phyloP scores from a whole-genome alignment of 495 filamentous ascomycete species.

The Penicillium pulvis region DNA sequence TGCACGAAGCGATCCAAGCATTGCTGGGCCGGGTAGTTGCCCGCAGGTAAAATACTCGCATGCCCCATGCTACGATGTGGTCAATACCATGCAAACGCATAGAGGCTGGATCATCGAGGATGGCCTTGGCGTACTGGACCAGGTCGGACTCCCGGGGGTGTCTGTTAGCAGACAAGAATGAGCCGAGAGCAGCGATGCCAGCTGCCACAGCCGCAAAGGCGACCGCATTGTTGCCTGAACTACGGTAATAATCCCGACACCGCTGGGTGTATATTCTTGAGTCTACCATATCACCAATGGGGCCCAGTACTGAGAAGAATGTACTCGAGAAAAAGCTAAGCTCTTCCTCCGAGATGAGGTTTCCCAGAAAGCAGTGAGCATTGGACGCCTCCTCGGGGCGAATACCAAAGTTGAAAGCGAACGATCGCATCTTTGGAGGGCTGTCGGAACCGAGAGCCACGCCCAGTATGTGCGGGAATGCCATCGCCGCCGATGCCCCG shows the following conservation, averaged over 20 bases:
- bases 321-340: constrained; percentile 22
- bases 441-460: constrained; percentile 31
- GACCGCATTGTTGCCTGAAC: constrained; percentile 18
- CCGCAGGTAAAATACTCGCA: constrained; percentile 37
- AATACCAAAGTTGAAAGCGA: constrained; percentile 37
- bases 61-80: constrained; percentile 37
- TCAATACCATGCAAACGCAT: constrained; percentile 33
- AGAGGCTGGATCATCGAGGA: constrained; percentile 36
- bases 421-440: constrained; percentile 30
- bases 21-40: constrained; percentile 36
- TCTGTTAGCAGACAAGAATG: constrained; percentile 31
- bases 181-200: constrained; percentile 32
- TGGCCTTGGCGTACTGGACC: constrained; percentile 34
- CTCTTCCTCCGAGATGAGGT: constrained; percentile 31
- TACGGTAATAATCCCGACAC: constrained; percentile 32
- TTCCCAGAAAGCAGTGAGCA: constrained; percentile 22
- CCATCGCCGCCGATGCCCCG: constrained; percentile 11
- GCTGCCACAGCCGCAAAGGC: constrained; percentile 34
- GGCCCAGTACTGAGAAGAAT: constrained; percentile 28
- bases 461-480: constrained; percentile 36
- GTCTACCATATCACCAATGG: constrained; percentile 30
- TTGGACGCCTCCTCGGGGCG: constrained; percentile 34
- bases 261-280: constrained; percentile 32
- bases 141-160: constrained; percentile 33
- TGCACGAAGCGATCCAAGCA: constrained; percentile 42